phyloP scores from a whole-genome alignment of 345 rosid species.

The Eucalyptus pauciflora region DNA sequence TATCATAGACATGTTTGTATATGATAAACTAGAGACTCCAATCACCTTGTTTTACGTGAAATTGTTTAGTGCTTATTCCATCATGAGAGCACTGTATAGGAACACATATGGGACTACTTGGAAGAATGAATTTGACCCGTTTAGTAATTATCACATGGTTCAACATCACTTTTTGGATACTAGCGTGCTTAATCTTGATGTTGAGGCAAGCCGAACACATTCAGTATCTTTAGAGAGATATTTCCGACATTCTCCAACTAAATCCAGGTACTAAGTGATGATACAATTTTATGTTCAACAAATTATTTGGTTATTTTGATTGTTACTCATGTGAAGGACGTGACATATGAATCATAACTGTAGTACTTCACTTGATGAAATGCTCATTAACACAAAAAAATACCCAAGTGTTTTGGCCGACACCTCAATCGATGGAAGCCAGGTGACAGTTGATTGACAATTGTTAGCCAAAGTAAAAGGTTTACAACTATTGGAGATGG shows the following conservation, averaged over 20 bases:
- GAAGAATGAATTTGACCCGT: background rate
- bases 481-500: background rate
- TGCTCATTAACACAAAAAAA: background rate
- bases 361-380: background rate
- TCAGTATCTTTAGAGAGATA: background rate
- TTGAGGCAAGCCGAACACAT: background rate
- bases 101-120: background rate
- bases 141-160: background rate
- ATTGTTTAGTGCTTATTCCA: background rate
- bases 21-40: background rate
- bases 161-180: background rate
- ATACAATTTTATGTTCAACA: background rate
- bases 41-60: background rate
- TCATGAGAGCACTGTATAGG: background rate
- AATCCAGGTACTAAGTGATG: background rate
- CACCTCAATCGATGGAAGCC: background rate
- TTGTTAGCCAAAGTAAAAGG: background rate
- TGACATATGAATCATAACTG: background rate
- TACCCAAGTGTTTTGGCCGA: background rate
- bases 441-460: background rate
- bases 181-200: background rate
- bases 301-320: background rate
- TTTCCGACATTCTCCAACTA: background rate
- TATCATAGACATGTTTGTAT: background rate
- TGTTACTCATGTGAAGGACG: background rate